These are phyloP conservation scores for Myxozyma neotropica DNA, from an alignment of 805 yeast species.

Conservation along the genomic window DNA sequence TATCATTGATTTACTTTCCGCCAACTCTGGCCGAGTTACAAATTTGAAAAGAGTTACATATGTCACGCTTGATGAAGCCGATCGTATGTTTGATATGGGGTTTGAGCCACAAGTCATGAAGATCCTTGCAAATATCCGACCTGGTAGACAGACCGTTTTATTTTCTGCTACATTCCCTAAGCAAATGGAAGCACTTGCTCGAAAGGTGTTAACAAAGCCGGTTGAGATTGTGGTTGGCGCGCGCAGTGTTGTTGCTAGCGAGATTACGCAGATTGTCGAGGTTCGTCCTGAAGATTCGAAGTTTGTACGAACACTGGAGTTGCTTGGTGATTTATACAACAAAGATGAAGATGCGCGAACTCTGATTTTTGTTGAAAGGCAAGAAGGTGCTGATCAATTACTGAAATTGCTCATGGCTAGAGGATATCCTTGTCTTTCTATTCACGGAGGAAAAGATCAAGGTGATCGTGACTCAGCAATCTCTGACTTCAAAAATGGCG, in stretches of 20 bases:
- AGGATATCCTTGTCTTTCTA: conserved; percentile 62
- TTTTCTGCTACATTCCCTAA: conserved; percentile 92
- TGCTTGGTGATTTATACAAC: conserved; percentile 53
- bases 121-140: conserved; percentile 72
- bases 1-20: conserved; percentile 81
- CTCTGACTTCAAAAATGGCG: conserved; percentile 64
- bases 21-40: conserved; percentile 77
- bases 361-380: conserved; percentile 84
- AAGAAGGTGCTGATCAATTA: conserved; percentile 78
- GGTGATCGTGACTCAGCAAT: conserved; percentile 76
- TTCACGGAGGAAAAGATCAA: conserved; percentile 94
- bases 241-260: conserved; percentile 76
- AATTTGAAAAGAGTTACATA: conserved; percentile 71
- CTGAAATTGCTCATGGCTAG: conserved; percentile 54
- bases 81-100: conserved; percentile 94
- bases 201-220: conserved; percentile 62
- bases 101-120: conserved; percentile 94
- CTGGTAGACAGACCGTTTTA: conserved; percentile 84
- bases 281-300: conserved; percentile 60
- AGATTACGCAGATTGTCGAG: conserved; percentile 71
- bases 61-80: conserved; percentile 94
- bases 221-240: conserved; percentile 80
- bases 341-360: conserved; percentile 47
- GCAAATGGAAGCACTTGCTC: conserved; percentile 69
- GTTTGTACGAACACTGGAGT: conserved; percentile 55